These are phyloP conservation scores for Agapanthus africanus DNA, from an alignment of 106 monocot species.

Conservation along the genomic window DNA sequence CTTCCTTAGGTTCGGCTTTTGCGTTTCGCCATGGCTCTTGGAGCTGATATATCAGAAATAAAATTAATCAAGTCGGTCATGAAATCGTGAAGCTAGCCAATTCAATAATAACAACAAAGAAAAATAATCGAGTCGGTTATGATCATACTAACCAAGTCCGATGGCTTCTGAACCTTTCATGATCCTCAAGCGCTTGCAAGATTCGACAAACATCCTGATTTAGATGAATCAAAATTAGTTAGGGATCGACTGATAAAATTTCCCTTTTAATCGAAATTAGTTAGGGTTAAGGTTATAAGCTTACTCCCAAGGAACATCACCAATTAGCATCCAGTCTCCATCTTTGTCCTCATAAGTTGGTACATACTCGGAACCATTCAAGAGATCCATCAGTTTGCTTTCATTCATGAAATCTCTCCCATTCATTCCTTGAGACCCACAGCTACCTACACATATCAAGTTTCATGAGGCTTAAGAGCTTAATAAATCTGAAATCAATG, in stretches of 20 bases:
- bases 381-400: too few relatives aligned
- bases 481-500: too few relatives aligned
- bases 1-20: slow-evolving; percentile 53
- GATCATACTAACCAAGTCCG: too few relatives aligned
- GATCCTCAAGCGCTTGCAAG: slow-evolving; percentile 92
- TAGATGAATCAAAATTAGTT: too few relatives aligned
- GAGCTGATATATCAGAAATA: slow-evolving; percentile 24
- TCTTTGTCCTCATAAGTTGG: slow-evolving; percentile 93
- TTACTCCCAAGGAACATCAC: slow-evolving; percentile 96
- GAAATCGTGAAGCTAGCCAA: too few relatives aligned
- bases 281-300: too few relatives aligned
- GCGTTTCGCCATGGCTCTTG: slow-evolving; percentile 60
- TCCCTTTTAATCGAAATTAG: not conserved
- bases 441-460: slow-evolving; percentile 15
- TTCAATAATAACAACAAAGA: too few relatives aligned
- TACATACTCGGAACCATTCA: slow-evolving; percentile 71
- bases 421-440: slow-evolving; percentile 30
- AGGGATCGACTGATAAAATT: too few relatives aligned
- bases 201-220: slow-evolving; percentile 93
- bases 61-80: not conserved
- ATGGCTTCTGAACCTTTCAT: slow-evolving; percentile 95
- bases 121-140: too few relatives aligned
- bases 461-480: too few relatives aligned
- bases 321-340: slow-evolving; percentile 95
- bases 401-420: too few relatives aligned